Percentiles rank a stretch among this genome's conserved stretches.
Conservation (phyloP, 306 rosid species). For the Purshia tridentata region DNA sequence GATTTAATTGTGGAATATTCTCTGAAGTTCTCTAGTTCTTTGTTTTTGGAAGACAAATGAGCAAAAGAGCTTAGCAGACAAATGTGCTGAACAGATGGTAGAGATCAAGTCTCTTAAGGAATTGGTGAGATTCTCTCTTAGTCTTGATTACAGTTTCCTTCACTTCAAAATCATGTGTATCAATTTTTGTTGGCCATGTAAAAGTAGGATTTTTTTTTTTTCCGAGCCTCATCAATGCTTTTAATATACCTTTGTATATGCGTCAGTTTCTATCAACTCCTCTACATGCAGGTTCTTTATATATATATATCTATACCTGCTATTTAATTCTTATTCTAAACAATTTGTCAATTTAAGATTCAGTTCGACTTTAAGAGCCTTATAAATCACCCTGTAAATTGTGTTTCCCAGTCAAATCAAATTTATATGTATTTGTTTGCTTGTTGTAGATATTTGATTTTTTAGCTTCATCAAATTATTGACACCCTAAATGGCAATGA, state of each 20-base stretch:
- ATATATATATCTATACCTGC: not conserved
- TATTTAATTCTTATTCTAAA: slow-evolving; percentile 1
- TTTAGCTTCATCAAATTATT: not conserved
- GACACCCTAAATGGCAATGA: not conserved
- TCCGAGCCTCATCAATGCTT: not conserved
- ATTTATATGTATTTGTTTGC: not conserved
- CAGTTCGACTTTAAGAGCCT: not conserved
- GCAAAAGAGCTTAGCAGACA: slow-evolving; percentile 49
- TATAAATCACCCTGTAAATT: not conserved
- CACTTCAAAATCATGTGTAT: slow-evolving; percentile 10
- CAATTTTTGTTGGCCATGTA: not conserved
- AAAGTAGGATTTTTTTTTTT: not conserved
- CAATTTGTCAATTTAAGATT: not conserved
- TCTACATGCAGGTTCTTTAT: not conserved
- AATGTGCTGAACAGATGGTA: slow-evolving; percentile 59
- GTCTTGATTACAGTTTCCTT: slow-evolving; percentile 10
- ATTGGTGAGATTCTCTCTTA: slow-evolving; percentile 46
- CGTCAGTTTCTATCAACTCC: not conserved
- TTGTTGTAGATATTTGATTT: not conserved
- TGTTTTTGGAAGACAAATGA: slow-evolving; percentile 53
- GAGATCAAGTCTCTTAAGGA: slow-evolving; percentile 74
- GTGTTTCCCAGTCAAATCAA: slow-evolving; percentile 1
- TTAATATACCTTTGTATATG: not conserved
- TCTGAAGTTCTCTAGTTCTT: slow-evolving; percentile 22
- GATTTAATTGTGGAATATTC: not conserved